Percentiles rank a stretch among this genome's conserved stretches.
Evolutionary conservation across 768 basidiomycete species (phyloP).

Genomic region (Mycena maculata): DNA sequence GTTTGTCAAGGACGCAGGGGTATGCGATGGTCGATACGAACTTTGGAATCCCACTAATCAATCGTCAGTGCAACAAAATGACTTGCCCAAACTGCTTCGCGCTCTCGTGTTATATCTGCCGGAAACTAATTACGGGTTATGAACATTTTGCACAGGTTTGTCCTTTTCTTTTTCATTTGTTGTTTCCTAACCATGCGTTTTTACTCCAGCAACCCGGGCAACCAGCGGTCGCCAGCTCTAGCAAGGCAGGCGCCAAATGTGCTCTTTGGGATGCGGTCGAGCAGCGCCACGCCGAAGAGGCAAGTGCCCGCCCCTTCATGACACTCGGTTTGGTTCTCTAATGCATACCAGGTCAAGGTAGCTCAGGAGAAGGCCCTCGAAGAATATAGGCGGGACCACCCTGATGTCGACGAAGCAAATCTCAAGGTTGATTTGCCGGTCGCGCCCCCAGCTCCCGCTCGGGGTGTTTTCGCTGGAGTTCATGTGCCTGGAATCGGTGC

Average conservation of each 20-base stretch:
- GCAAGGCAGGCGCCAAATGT: slow-evolving; percentile 61
- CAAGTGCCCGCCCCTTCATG: slow-evolving; percentile 36
- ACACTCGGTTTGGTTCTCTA: slow-evolving; percentile 5
- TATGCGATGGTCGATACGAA: slow-evolving; percentile 48
- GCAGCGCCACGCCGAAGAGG: slow-evolving; percentile 74
- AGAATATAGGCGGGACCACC: slow-evolving; percentile 68
- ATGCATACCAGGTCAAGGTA: slow-evolving; percentile 65
- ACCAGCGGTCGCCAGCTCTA: slow-evolving; percentile 23
- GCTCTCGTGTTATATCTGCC: slow-evolving; percentile 87
- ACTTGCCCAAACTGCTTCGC: slow-evolving; percentile 78
- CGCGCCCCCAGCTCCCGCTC: slow-evolving; percentile 42
- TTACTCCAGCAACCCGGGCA: slow-evolving; percentile 23
- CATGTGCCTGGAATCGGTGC: too few relatives aligned
- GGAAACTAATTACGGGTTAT: slow-evolving; percentile 77
- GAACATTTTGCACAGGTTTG: slow-evolving; percentile 75
- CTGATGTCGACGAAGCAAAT: slow-evolving; percentile 69
- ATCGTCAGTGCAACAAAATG: slow-evolving; percentile 90
- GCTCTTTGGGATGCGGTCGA: slow-evolving; percentile 77
- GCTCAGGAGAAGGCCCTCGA: slow-evolving; percentile 76
- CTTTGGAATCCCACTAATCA: background rate
- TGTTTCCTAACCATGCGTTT: slow-evolving; percentile 17
- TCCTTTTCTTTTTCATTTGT: background rate
- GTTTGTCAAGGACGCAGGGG: slow-evolving; percentile 84
- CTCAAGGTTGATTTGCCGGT: slow-evolving; percentile 75
- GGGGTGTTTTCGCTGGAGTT: background rate